A percentile compares a stretch with the other conserved stretches of the same genome.
phyloP scores from a whole-genome alignment of 2,329 filamentous ascomycete genomes.

The Cadophora gregata region DNA sequence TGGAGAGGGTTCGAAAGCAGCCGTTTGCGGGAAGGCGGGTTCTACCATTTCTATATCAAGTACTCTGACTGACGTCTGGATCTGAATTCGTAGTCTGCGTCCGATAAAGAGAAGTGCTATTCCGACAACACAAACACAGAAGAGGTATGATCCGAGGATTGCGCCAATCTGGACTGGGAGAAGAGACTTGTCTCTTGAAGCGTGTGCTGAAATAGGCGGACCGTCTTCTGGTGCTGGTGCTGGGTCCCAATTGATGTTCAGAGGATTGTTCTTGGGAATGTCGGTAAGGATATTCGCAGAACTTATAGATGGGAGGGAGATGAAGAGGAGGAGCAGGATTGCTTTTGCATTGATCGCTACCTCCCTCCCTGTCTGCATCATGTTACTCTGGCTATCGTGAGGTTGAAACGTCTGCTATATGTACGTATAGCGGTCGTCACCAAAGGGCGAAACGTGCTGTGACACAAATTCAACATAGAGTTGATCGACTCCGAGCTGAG shows the following conservation, averaged over 20 bases:
- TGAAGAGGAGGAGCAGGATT: constrained; percentile 27
- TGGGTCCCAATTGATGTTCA: constrained; percentile 56
- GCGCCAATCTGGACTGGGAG: constrained; percentile 84
- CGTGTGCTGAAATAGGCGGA: constrained; percentile 62
- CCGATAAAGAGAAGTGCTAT: constrained; percentile 67
- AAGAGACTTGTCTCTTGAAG: constrained; percentile 64
- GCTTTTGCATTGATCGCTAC: constrained; percentile 31
- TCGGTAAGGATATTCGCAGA: constrained; percentile 33
- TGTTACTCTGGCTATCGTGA: constrained; percentile 29
- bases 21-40: constrained; percentile 49
- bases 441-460: constrained; percentile 41
- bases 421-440: constrained; percentile 25
- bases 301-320: constrained; percentile 30
- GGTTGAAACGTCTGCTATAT: constrained; percentile 28
- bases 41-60: constrained; percentile 46
- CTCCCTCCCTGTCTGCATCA: constrained; percentile 35
- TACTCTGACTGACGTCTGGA: constrained; percentile 29
- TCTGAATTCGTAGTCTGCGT: constrained; percentile 54
- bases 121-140: constrained; percentile 77
- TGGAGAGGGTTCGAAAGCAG: constrained; percentile 17
- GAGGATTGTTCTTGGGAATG: constrained; percentile 32
- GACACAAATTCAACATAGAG: constrained; percentile 40
- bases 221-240: constrained; percentile 66
- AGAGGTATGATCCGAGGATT: constrained; percentile 82
- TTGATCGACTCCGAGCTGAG: constrained; percentile 22